Base-by-base conservation (phyloP, 495 filamentous ascomycete species). In the Xylaria palmicola region DNA sequence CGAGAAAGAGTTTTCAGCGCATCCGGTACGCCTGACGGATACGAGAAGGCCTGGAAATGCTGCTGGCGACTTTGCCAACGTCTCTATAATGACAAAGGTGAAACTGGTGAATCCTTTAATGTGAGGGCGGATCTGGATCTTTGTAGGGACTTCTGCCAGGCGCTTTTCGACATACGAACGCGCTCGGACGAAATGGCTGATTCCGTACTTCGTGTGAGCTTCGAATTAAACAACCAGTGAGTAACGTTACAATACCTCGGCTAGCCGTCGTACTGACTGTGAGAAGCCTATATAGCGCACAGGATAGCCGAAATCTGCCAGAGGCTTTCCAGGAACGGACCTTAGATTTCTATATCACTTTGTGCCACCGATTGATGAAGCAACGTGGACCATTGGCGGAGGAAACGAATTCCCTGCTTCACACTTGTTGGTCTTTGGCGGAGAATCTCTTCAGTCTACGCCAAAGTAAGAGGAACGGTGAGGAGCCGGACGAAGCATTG, bases 381-480 rank as follows among this genome's bases (percentile, higher is more conserved):
- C 92, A 97, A 73, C 84, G 90, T 48, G 88, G 84, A 50, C 85
- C 86, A 29, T 72, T 90, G 1, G 87, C 86, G 4, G 87, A 89
- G 61, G 90, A 92, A 64, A 93, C 90, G 2, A 91, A 95, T 66
- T 85, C 89, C 22, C 81, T 96, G 3, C 81, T 97, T 0, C 86
- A 88, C 47, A 90, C 92, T 6, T 97, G 92, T 68, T 97, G 92
- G 92, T 85, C 88, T 10, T 74, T 97, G 22, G 92, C 92, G 2
- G 92, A 97, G 71, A 96, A 96, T 90, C 82, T 97, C 1, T 96
- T 96, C 74, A 95, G 89, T 71, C 81, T 97, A 19, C 89, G 92
- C 4, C 92, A 97, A 66, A 93, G 86, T 72, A 88, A 84, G 62
- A 77, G 85, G 32, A 89, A 93, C 64, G 85, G 85, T 39, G 91